Percentiles rank a stretch among this genome's conserved stretches.
These are phyloP conservation scores for Nannizziopsis arthrosporioides DNA, from an alignment of 2,329 filamentous ascomycete species.

Conservation along the genomic window DNA sequence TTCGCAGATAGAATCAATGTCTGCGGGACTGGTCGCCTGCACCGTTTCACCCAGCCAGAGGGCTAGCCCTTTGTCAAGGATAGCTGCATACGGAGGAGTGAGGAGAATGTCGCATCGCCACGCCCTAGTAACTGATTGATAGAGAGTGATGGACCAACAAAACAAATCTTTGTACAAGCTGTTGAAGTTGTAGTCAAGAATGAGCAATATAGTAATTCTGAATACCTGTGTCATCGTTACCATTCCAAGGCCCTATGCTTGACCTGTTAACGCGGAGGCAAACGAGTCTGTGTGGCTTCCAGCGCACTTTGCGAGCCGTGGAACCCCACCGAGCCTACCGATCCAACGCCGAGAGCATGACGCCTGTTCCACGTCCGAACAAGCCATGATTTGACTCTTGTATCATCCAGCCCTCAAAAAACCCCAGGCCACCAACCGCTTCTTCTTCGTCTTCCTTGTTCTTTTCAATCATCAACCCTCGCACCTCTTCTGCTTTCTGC, in stretches of 20 bases:
- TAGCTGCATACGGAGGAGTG: neutral
- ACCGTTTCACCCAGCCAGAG: neutral
- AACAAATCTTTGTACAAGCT: no score
- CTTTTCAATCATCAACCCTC: neutral
- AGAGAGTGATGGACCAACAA: no score
- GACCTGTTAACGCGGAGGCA: no score
- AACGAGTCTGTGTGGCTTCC: neutral
- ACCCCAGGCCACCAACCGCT: neutral
- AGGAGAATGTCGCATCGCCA: neutral
- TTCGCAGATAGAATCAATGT: no score
- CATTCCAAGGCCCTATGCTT: no score
- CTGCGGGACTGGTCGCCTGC: neutral
- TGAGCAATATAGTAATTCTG: no score
- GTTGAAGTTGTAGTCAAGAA: no score
- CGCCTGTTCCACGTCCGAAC: slow-evolving; percentile 7
- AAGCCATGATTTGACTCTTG: neutral
- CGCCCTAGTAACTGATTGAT: neutral
- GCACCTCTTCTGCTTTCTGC: neutral
- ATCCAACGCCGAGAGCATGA: slow-evolving; percentile 9
- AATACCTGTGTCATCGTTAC: no score
- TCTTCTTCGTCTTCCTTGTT: neutral
- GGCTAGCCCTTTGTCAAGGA: neutral
- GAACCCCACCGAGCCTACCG: slow-evolving; percentile 5
- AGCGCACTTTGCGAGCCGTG: neutral
- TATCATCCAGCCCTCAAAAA: slow-evolving; percentile 5